Percentiles rank a stretch among this genome's conserved stretches.
phyloP scores from a whole-genome alignment of 495 filamentous ascomycete species.

The Pyrenula massariospora region DNA sequence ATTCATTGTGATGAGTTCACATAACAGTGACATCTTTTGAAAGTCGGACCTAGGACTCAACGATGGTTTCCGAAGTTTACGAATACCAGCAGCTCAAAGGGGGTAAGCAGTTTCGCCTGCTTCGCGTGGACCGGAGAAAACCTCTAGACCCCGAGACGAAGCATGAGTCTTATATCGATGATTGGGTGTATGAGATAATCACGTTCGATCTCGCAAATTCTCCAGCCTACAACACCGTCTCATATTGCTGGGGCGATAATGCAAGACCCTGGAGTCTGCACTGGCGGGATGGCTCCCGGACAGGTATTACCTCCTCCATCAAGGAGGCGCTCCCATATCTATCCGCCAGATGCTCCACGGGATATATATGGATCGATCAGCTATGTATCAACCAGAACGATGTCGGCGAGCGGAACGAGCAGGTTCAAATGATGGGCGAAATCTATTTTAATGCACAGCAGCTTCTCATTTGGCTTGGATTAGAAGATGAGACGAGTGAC shows the following conservation, averaged over 20 bases:
- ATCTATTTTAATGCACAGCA: conserved; percentile 12
- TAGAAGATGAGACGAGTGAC: neutral
- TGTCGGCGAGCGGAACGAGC: conserved; percentile 1
- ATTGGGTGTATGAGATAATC: neutral
- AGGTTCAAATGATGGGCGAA: conserved; percentile 5
- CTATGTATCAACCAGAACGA: conserved; percentile 1
- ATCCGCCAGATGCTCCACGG: neutral
- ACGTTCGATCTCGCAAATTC: neutral
- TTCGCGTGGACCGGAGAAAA: neutral
- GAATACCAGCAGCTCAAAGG: neutral
- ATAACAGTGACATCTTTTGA: too few species aligned
- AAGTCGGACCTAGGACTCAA: too few species aligned
- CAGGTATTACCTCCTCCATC: neutral
- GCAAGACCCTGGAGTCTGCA: neutral
- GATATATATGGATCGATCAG: neutral
- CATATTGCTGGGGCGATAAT: neutral
- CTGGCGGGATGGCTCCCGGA: neutral
- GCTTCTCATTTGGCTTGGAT: conserved; percentile 14
- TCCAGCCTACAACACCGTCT: neutral
- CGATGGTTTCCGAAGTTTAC: neutral
- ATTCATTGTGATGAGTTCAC: too few species aligned
- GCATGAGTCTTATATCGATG: neutral
- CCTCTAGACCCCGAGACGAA: neutral
- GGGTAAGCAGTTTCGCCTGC: neutral
- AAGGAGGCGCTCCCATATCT: neutral